Conservation (phyloP, 768 basidiomycete species). For the Psilocybe cyanescens region DNA sequence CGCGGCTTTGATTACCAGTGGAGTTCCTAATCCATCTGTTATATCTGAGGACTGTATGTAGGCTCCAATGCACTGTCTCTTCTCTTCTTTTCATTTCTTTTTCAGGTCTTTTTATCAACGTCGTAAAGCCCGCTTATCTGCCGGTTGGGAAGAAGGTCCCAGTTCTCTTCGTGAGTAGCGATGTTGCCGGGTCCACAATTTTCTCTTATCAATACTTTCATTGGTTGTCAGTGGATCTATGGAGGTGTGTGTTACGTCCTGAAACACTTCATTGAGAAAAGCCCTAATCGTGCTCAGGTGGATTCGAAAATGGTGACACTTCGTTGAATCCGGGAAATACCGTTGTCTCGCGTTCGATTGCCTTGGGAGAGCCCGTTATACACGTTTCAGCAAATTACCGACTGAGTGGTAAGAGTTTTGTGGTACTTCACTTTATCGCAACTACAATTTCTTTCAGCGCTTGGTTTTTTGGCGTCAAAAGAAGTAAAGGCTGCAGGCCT, state of each 20-base stretch:
- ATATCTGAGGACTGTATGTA: conserved; percentile 10
- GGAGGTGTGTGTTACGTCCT: conserved; percentile 9
- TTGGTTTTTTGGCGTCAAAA: conserved; percentile 12
- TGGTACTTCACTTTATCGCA: conserved; percentile 7
- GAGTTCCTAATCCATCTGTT: background rate
- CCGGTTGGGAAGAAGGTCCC: conserved; percentile 13
- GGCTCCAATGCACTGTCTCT: too few species aligned
- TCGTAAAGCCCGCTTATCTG: conserved; percentile 10
- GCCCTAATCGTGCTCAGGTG: conserved; percentile 6
- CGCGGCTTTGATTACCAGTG: background rate
- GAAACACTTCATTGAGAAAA: conserved; percentile 7
- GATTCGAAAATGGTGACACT: background rate
- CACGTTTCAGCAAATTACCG: conserved; percentile 19
- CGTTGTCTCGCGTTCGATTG: conserved; percentile 14
- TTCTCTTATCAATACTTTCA: background rate
- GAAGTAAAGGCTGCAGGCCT: conserved; percentile 10
- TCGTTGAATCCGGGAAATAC: conserved; percentile 6
- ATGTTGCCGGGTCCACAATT: background rate
- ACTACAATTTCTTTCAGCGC: background rate
- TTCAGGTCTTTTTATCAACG: conserved; percentile 20
- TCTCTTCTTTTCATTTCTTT: background rate
- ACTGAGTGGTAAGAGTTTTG: conserved; percentile 2
- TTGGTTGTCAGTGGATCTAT: conserved; percentile 16
- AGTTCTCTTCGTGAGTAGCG: conserved; percentile 14
- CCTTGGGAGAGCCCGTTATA: conserved; percentile 13